Evolutionary conservation across 2,329 filamentous ascomycete genomes (phyloP), one percentile per base, ranked within the genome.

Genomic region (Paecilomyces fulvus): DNA sequence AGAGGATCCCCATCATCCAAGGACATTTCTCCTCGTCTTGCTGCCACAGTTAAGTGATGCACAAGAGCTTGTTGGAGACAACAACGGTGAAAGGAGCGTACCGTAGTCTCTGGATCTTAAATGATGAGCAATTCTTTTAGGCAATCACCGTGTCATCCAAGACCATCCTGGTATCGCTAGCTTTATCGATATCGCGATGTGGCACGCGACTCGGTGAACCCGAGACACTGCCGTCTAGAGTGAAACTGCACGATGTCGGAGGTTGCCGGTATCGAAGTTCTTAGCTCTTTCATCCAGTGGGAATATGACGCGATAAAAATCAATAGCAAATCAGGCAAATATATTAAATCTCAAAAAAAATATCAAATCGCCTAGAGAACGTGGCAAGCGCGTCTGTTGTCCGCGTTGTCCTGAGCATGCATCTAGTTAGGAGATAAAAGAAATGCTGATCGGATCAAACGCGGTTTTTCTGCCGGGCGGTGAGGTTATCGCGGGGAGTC

Each of bases 1-100:
- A 85, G 87, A n/a, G 90, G 90, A 71, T 95, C 89, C 14, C 70
- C 68, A 51, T 70, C 70, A 53, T 58, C 59, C 25, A 60, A 54
- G 20, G 61, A 54, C 70, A 72, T 72, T 17, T 54, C 53, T 52
- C 23, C 52, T n/a, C 14, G 30, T 56, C 10, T 46, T 37, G 20
- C 30, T 33, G 11, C 14, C n/a, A 21, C 21, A 12, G 30, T 9
- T 30, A 23, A n/a, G 12, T 46, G 30, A 55, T 3, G 46, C 1
- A 30, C 30, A 14, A 51, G 46, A 30, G 23, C 14, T 14, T n/a
- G 31, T 31, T 8, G 2, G 11, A 7, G 5, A 51, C 20, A 28
- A 52, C 11, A 31, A 31, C 17, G 30, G 17, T 30, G 11, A 52
- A 46, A 12, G 21, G 30, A 37, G 21, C 30, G 3, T 23, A 49